Base-by-base conservation (phyloP, 2,329 filamentous ascomycete genomes). In the Cladophialophora yegresii region DNA sequence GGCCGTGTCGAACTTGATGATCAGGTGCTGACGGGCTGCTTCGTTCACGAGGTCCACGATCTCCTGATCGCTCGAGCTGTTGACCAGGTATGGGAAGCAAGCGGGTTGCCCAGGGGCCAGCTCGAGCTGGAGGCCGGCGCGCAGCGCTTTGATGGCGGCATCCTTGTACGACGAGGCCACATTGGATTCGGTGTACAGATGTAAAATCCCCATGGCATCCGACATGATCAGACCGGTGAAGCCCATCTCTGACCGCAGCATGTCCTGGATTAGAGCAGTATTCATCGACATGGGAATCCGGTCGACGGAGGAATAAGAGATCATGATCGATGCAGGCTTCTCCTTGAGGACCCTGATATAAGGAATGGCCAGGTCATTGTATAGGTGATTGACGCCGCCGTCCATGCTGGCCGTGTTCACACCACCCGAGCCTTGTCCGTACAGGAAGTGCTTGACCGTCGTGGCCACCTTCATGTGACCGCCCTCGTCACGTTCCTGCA, bases 1-100 rank as follows among this genome's bases (percentile, higher is more conserved):
- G n/a, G 32, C 54, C 1, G 54, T 57, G 12, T 57, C 54, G 30
- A 57, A 57, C 54, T 57, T 57, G 54, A 57, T 57, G 54, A 57
- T 57, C 54, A 57, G 23, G 28, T 36, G 6, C 54, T 57, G 54
- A 23, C 33, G 54, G n/a, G 40, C 54, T 4, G 54, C 54, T 33
- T 57, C 32, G 20, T 57, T 22, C 10, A 57, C 54, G 3, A 57
- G 28, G 2, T 57, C 20, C 9, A 57, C 54, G 54, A 57, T 57
- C 33, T 33, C 28, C n/a, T 33, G 28, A 28, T 57, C 54, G 23
- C 45, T 22, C n/a, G 54, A 57, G 33, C 54, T 57, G 30, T 45
- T 57, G 33, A 57, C 54, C 54, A 57, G 33, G 23, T 20, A 57
- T 16, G 54, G 54, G 36, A 57, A 57, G 26, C 54, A 57, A 7